Base-by-base conservation (phyloP, 2,329 filamentous ascomycete species). In the Domatiomyces globalis region DNA sequence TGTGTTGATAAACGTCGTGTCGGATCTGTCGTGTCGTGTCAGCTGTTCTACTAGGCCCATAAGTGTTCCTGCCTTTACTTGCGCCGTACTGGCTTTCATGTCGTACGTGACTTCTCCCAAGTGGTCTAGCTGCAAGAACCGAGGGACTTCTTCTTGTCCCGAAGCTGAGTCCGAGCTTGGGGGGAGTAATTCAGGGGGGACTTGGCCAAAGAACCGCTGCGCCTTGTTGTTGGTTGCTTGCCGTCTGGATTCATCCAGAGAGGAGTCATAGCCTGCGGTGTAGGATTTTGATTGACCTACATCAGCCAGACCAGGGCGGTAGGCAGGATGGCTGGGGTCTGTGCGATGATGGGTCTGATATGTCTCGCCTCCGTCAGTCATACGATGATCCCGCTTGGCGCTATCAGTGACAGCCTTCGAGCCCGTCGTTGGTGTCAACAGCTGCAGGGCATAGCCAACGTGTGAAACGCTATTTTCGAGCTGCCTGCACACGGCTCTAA, bases 1-100 rank as follows among this genome's bases (percentile, higher is more conserved):
- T 0, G 92, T 98, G 62, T 90, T 94, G 72, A 96, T 96, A 71
- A 96, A 96, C 56, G 79, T 90, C 2, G 89, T 87, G 64, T 96
- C 92, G 12, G 95, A 78, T 63, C 94, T 92, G 69, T 98, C 92
- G 64, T 98, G 92, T 47, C 92, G 81, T 15, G 92, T 98, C 45
- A 98, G 76, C 63, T 96, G 90, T 67, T 96, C 92, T 5, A 95
- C 92, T 52, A 98, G 73, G 4, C 86, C 92, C 27, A 87, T 76
- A 18, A 98, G 71, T 0, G 90, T 94, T 46, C 92, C 92, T 58
- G 90, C 92, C 66, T 89, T 92, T 52, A 98, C 77, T 27, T 83
- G 77, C 20, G 85, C 81, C 2, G 82, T 79, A 27, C 81, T 76
- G n/a, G 74, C 71, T 68, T 95, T 96, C 52, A 76, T 76, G 64